A percentile compares a stretch with the other conserved stretches of the same genome.
phyloP scores from a whole-genome alignment of 495 filamentous ascomycete genomes.

The Chaetomium tenue region DNA sequence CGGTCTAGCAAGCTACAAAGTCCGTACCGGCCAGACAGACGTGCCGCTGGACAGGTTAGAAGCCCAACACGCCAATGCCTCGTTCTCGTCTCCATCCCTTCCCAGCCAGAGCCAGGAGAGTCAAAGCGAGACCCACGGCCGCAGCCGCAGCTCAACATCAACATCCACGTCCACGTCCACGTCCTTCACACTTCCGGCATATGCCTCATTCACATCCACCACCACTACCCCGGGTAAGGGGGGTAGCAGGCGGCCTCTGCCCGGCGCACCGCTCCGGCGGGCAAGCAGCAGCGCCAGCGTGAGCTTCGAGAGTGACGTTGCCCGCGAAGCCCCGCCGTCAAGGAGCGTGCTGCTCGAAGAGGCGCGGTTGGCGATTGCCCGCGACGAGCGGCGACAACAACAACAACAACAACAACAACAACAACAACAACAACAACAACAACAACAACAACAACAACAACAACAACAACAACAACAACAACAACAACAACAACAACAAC shows the following conservation, averaged over 20 bases:
- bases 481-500: background rate
- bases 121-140: background rate
- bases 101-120: background rate
- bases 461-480: background rate
- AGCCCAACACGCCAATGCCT: background rate
- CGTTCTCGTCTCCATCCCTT: background rate
- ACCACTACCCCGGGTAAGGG: background rate
- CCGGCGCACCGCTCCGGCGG: conserved; percentile 13
- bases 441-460: background rate
- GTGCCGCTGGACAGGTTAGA: conserved; percentile 48
- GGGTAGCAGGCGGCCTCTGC: background rate
- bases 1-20: conserved; percentile 53
- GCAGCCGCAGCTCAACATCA: background rate
- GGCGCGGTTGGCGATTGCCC: background rate
- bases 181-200: background rate
- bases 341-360: background rate
- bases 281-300: background rate
- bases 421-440: background rate
- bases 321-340: background rate
- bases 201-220: background rate
- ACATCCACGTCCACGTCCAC: conserved; percentile 5
- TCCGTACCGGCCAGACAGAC: conserved; percentile 52
- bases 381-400: background rate
- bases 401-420: background rate
- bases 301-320: background rate